A percentile compares a stretch with the other conserved stretches of the same genome.
phyloP scores from a whole-genome alignment of 2,329 filamentous ascomycete species.

The Plectosphaerella cucumerina region DNA sequence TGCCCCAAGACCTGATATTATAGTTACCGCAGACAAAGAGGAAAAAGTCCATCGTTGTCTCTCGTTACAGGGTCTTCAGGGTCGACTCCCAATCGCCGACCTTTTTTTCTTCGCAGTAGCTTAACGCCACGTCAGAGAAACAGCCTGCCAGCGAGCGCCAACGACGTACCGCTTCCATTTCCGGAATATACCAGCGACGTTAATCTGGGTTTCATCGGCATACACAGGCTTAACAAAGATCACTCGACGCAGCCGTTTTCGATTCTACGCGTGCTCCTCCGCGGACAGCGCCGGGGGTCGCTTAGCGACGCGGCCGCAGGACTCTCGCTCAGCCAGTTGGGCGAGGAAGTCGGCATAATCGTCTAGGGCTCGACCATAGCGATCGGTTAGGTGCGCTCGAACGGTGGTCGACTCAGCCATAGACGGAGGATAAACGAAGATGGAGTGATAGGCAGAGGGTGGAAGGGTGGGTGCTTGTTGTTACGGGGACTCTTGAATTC shows the following conservation, averaged over 20 bases:
- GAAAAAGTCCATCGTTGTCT: slow-evolving; percentile 20
- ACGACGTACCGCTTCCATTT: slow-evolving; percentile 13
- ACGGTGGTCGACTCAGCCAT: not conserved
- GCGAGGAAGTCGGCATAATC: slow-evolving; percentile 8
- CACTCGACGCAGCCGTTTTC: slow-evolving; percentile 12
- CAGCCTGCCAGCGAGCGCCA: too few relatives aligned
- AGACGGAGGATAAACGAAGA: not conserved
- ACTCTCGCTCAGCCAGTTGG: slow-evolving; percentile 2
- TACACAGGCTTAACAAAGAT: slow-evolving; percentile 16
- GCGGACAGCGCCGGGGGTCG: slow-evolving; percentile 11
- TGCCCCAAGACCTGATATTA: slow-evolving; percentile 18
- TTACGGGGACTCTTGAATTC: not conserved
- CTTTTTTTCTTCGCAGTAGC: slow-evolving; percentile 10
- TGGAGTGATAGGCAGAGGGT: not conserved
- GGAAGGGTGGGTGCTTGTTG: not conserved
- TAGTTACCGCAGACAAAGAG: slow-evolving; percentile 17
- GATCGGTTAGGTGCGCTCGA: slow-evolving; percentile 1
- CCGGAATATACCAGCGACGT: slow-evolving; percentile 14
- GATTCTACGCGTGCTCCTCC: slow-evolving; percentile 14
- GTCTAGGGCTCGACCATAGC: too few relatives aligned
- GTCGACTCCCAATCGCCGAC: too few relatives aligned
- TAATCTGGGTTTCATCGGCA: slow-evolving; percentile 15
- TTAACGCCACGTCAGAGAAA: not conserved
- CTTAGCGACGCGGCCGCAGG: slow-evolving; percentile 1
- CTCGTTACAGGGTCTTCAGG: slow-evolving; percentile 7